Evolutionary conservation across 2,329 filamentous ascomycete genomes (phyloP), one percentile per base, ranked within the genome.

Genomic region (Exophiala calicioides): DNA sequence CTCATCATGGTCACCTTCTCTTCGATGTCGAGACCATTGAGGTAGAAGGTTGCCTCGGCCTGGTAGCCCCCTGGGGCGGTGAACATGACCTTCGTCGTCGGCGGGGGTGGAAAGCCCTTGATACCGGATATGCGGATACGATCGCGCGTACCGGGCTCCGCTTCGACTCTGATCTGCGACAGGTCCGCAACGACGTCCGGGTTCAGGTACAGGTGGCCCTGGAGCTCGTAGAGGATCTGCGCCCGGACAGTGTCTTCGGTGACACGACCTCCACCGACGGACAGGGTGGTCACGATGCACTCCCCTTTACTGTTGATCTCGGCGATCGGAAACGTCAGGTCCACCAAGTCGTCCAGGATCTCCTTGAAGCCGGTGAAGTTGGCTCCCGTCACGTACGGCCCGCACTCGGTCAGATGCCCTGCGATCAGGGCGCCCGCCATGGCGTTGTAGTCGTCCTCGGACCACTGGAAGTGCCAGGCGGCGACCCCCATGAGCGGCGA

Each of bases 41-140:
- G 47, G 75, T 74, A 21, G 71, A 20, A 1, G 70, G 57, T 10
- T 68, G 46, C 52, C 77, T 67, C 4, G 64, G 65, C 56, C 75
- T 77, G 69, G 44, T 67, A 78, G 0, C 75, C 75, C 3, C 68
- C 74, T 5, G 62, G 60, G 34, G 74, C 75, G 44, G 71, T 73
- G 10, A 77, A 63, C 15, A 73, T 73, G 3, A 73, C 64, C 52
- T 78, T 78, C 1, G 74, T 78, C 0, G 74, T 77, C 1, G 72
- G 64, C 0, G 74, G 75, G 1, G 75, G 74, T 0, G 70, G 66
- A 1, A 56, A 46, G 5, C 67, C 69, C 33, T 63, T 66, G 10
- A 75, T 62, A 6, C 71, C 71, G 15, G 48, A 46, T 42, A 76
- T 50, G 1, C 63, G 62, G 2, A 74, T 68, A 58, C 64, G 51